Evolutionary conservation across 352 stramenopile genomes (phyloP), one percentile per base, ranked within the genome.

Genomic region (Phytophthora idaei): DNA sequence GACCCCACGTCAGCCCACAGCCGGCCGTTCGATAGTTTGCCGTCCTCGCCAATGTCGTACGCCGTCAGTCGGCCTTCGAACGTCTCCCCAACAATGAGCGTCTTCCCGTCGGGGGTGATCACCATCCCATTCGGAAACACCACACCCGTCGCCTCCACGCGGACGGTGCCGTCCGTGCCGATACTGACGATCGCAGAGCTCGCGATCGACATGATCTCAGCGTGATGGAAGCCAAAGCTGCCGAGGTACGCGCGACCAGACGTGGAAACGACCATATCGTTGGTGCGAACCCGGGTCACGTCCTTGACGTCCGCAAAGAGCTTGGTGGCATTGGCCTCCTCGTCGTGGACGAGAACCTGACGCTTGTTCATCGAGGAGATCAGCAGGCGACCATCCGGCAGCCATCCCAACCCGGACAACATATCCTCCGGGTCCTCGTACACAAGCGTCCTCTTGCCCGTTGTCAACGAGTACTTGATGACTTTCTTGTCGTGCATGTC

Each of bases 61-160:
- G 80, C 84, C 5, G 78, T 90, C 17, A 92, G 64, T 5, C 68
- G 21, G 0, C 67, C 74, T 15, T 69, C 56, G 60, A 90, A 90
- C 15, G 84, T 90, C 69, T 92, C 84, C 27, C 73, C 82, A 5
- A 84, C 68, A 66, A 92, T 90, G 31, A 92, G 59, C 45, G 82
- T 92, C 71, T 84, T 90, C 36, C 80, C 82, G 46, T 92, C 84
- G 0, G 84, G 80, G 0, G 84, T 90, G 62, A 90, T 87, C 11
- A 92, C 82, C 25, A 69, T 68, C 10, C 84, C 84, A 52, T 92
- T 92, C n/a, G 84, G 84, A 45, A 90, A 92, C 52, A 92, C 71
- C 51, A 92, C 64, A 4, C 74, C 71, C 7, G 71, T 87, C 0
- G 84, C 69, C 25, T 89, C 80, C 25, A 92, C 82, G 0, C 77